Evolutionary conservation across 1,284 basidiomycete species (phyloP).

Genomic region (Puccinia polysora): DNA sequence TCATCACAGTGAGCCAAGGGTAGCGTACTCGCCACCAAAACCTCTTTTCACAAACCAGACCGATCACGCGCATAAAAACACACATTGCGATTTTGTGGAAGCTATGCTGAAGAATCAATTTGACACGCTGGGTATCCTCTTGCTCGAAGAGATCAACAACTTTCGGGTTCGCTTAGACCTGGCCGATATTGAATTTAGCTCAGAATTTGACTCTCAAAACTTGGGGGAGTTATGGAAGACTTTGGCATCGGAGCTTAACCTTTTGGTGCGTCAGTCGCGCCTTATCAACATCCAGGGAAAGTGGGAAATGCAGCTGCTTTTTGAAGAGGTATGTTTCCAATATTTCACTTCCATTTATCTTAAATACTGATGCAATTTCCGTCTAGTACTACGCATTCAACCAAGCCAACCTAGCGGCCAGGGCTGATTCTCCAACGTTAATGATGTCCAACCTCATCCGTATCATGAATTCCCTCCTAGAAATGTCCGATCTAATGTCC

Average conservation of each 20-base stretch:
- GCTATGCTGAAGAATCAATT: background rate
- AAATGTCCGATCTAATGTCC: background rate
- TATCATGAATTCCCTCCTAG: conserved; percentile 4
- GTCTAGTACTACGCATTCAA: conserved; percentile 4
- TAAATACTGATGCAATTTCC: background rate
- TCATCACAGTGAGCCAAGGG: background rate
- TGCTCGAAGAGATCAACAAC: background rate
- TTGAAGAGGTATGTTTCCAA: conserved; percentile 6
- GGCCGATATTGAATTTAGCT: background rate
- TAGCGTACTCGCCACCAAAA: background rate
- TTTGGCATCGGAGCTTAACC: background rate
- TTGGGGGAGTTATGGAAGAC: background rate
- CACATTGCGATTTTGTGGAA: conserved; percentile 6
- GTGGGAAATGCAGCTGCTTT: conserved; percentile 1
- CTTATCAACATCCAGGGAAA: conserved; percentile 3
- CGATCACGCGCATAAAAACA: background rate
- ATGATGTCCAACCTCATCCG: conserved; percentile 5
- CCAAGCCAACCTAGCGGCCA: conserved; percentile 1
- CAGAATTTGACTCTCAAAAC: background rate
- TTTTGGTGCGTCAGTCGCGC: background rate
- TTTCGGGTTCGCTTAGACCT: background rate
- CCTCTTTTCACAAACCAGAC: background rate
- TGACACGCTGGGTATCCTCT: background rate
- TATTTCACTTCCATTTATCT: background rate
- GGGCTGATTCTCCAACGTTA: conserved; percentile 1